These are phyloP conservation scores for Colletotrichum sansevieriae DNA, from an alignment of 2,329 filamentous ascomycete genomes.

Conservation along the genomic window DNA sequence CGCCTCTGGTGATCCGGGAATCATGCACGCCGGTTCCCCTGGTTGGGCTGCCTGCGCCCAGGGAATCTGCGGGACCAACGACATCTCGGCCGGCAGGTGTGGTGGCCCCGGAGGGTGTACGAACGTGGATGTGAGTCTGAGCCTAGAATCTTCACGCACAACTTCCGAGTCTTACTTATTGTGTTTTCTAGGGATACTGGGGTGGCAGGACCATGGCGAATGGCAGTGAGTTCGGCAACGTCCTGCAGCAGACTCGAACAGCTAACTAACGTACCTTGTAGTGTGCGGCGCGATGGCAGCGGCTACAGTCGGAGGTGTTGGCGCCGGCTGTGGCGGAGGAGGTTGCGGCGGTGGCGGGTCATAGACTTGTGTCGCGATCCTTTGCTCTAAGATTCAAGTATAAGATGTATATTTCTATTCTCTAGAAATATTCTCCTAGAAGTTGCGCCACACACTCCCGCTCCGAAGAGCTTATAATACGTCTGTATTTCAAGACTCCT, in stretches of 20 bases:
- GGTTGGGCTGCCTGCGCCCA: constrained; percentile 49
- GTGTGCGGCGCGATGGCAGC: not conserved
- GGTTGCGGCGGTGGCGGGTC: constrained; percentile 18
- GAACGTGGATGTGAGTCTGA: constrained; percentile 20
- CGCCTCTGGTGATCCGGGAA: constrained; percentile 57
- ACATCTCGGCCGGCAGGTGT: constrained; percentile 59
- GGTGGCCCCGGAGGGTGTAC: constrained; percentile 54
- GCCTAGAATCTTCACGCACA: too few relatives aligned
- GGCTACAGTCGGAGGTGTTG: not conserved
- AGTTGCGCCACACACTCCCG: too few relatives aligned
- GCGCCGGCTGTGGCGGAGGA: constrained; percentile 10
- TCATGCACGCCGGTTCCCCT: constrained; percentile 49
- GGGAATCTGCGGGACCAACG: constrained; percentile 43
- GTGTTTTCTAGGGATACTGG: constrained; percentile 22
- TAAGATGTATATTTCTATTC: too few relatives aligned
- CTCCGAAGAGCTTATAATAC: too few relatives aligned
- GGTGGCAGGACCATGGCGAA: not conserved
- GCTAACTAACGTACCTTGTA: not conserved
- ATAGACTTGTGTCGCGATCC: not conserved
- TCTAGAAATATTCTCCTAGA: too few relatives aligned
- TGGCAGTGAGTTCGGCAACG: not conserved
- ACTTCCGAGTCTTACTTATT: not conserved
- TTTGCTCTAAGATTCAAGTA: too few relatives aligned
- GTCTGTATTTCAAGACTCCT: too few relatives aligned
- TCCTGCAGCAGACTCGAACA: not conserved